Conservation (phyloP, 345 rosid genomes). For the Aquilaria sinensis region DNA sequence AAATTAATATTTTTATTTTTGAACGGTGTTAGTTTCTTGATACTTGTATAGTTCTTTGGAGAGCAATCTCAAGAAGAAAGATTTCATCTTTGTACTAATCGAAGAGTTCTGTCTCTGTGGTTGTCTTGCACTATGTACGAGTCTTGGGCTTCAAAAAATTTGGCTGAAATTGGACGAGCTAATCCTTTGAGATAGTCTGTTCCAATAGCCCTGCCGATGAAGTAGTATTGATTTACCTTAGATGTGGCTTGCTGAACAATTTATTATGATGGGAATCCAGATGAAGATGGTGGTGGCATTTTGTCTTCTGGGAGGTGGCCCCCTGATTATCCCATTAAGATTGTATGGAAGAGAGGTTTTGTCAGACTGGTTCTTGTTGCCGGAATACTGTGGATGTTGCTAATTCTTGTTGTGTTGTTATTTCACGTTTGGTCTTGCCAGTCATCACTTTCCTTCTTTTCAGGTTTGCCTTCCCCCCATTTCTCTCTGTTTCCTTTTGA, state of each 20-base stretch:
- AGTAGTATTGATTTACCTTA: neutral
- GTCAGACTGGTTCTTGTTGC: conserved; percentile 69
- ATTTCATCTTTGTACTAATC: neutral
- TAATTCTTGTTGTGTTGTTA: conserved; percentile 56
- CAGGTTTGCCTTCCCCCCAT: conserved; percentile 39
- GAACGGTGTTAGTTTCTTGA: neutral
- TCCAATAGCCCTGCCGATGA: neutral
- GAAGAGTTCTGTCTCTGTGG: neutral
- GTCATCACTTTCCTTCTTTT: conserved; percentile 62
- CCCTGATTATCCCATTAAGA: conserved; percentile 43
- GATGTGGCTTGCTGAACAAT: neutral
- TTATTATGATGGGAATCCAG: conserved; percentile 25
- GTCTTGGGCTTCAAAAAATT: neutral
- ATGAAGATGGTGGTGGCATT: conserved; percentile 35
- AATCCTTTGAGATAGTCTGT: neutral
- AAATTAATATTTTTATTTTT: neutral
- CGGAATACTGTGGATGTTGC: conserved; percentile 83
- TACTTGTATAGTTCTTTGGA: neutral
- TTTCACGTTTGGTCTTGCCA: conserved; percentile 92
- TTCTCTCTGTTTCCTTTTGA: too few species aligned
- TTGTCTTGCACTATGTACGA: too few species aligned
- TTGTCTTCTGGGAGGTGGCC: conserved; percentile 46
- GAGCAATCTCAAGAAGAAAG: neutral
- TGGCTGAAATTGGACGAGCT: neutral
- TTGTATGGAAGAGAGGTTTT: conserved; percentile 70